Evolutionary conservation across 768 basidiomycete genomes (phyloP), one percentile per base, ranked within the genome.

Genomic region (Crepidotus variabilis): DNA sequence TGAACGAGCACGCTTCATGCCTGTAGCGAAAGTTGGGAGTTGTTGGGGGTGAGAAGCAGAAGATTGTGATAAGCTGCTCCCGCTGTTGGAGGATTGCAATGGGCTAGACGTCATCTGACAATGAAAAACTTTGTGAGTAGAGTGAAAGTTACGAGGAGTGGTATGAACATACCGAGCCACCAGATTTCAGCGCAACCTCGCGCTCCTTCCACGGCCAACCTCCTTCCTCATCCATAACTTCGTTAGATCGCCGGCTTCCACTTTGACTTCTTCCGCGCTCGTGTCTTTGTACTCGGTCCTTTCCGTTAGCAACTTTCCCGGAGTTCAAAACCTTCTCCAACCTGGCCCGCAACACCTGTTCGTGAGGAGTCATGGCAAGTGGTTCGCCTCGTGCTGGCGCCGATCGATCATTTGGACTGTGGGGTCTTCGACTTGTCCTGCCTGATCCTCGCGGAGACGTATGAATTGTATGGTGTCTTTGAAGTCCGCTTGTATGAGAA

Each of bases 321-420:
- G 55, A 57, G 58, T 57, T 48, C n/a, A 85, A 64, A 47, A 83
- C 82, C 1, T 77, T 67, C 69, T 85, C 84, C 16, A 85, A 68
- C 10, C 80, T 72, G 49, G 72, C 77, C 7, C 79, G 75, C 22
- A 85, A 72, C 21, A 80, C 84, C 46, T 79, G 79, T 61, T 79
- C 81, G 52, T 81, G 83, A 0, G 80, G 82, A 14, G 77, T 78
- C 63, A 76, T 60, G 7, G 61, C 53, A 2, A 66, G 51, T 20
- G 60, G 61, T 24, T 59, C 43, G 32, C 62, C 60, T 6, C 48
- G 51, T 1, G 57, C 48, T 6, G 24, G 56, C 45, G 45, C 39
- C 13, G 33, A 11, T 52, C 24, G 5, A 24, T 28, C 43, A 11
- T 8, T 45, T 5, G 21, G 51, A 6, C 28, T 24, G n/a, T 48